Base-by-base conservation (phyloP, 2,329 filamentous ascomycete genomes). In the Colletotrichum chlorophyti region DNA sequence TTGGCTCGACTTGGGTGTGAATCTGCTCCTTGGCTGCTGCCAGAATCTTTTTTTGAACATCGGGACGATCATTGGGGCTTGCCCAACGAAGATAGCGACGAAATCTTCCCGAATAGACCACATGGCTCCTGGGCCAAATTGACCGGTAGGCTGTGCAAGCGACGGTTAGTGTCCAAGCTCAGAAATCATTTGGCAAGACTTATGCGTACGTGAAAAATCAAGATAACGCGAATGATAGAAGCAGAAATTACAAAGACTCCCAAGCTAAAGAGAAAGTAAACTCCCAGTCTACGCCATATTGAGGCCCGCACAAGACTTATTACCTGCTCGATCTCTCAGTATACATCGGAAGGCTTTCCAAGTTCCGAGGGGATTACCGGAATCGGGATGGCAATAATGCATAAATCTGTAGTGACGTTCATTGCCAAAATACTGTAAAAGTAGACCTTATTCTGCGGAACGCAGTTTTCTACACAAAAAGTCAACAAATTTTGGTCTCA, bases 61-160 rank as follows among this genome's bases (percentile, higher is more conserved):
- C 6, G 19, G 29, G 5, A 43, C 11, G 4, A 31, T 11, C 23
- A 24, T 43, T 3, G 45, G 35, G 5, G 42, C 15, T 12, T 42
- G 51, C 1, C 10, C 5, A 4, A 31, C 70, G 2, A 74, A 66
- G 34, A 76, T 69, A 3, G 70, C 72, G 8, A 75, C 69, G 15
- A 72, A 67, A 49, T 74, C 72, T 58, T 76, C 73, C 10, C 72
- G 70, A 21, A 72, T 69, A 4, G 72, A 74, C 74, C 74, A 76
- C 17, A 76, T 67, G 1, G 74, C 73, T 6, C 34, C 54, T 3
- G 54, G 54, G 3, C 54, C 54, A 11, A 58, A 54, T 4, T 37
- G 35, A 5, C 54, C 49, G 3, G 35, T 58, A 7, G 49, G 54
- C 54, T 58, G n/a, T n/a, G n/a, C 8, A 6, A 8, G 5, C 6